Evolutionary conservation across 768 basidiomycete species (phyloP).

Genomic region (Agaricus sinodeliciosus): DNA sequence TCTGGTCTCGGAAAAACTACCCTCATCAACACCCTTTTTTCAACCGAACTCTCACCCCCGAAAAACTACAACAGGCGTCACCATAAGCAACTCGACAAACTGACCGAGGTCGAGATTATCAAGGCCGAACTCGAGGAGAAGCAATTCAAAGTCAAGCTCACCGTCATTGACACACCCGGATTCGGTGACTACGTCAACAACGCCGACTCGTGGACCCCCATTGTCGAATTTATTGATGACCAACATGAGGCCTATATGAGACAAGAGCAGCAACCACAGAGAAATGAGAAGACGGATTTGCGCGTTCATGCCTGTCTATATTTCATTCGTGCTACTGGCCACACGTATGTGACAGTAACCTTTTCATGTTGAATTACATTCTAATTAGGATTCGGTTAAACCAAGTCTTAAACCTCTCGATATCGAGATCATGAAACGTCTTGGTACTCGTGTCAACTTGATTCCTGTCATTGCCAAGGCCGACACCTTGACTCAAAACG

Average conservation of each 20-base stretch:
- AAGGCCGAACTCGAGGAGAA: slow-evolving; percentile 99
- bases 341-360: slow-evolving; percentile 62
- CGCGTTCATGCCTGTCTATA: slow-evolving; percentile 96
- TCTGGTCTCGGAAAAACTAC: slow-evolving; percentile 97
- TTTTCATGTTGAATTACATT: slow-evolving; percentile 3
- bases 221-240: slow-evolving; percentile 97
- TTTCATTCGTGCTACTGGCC: slow-evolving; percentile 94
- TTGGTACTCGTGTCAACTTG: slow-evolving; percentile 95
- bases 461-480: slow-evolving; percentile 98
- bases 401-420: slow-evolving; percentile 90
- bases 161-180: slow-evolving; percentile 97
- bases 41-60: slow-evolving; percentile 86
- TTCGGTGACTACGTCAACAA: slow-evolving; percentile 99
- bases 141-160: slow-evolving; percentile 98
- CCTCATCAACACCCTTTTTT: slow-evolving; percentile 97
- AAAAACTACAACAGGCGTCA: slow-evolving; percentile 90
- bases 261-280: slow-evolving; percentile 98
- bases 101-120: slow-evolving; percentile 98
- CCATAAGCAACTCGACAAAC: slow-evolving; percentile 96
- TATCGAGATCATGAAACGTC: slow-evolving; percentile 99
- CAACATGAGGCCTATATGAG: slow-evolving; percentile 95
- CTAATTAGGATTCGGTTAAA: not conserved
- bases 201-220: slow-evolving; percentile 96
- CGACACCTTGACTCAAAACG: slow-evolving; percentile 93
- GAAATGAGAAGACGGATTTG: slow-evolving; percentile 89